Percentiles rank a stretch among this genome's conserved stretches.
phyloP scores from a whole-genome alignment of 441 rosid species.

The Daphne laureola region DNA sequence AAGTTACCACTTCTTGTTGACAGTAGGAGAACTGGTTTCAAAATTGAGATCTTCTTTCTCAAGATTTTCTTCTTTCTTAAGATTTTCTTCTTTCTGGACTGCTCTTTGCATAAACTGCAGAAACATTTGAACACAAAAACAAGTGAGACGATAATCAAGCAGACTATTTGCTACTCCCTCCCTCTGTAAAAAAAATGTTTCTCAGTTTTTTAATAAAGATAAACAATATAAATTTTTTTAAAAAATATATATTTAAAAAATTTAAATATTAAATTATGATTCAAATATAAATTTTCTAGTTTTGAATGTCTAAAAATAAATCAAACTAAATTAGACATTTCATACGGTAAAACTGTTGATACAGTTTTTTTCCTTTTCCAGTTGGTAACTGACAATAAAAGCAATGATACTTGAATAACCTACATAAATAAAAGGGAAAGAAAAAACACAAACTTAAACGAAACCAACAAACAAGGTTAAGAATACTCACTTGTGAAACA shows the following conservation, averaged over 20 bases:
- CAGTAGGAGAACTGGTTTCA: slow-evolving; percentile 28
- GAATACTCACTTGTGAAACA: slow-evolving; percentile 10
- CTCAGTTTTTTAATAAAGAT: too few relatives aligned
- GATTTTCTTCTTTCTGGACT: slow-evolving; percentile 52
- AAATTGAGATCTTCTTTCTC: slow-evolving; percentile 46
- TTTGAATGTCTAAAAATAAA: too few relatives aligned
- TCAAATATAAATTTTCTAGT: too few relatives aligned
- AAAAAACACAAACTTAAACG: slow-evolving; percentile 1
- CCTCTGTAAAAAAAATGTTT: too few relatives aligned
- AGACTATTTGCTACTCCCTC: background rate
- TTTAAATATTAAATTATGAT: too few relatives aligned
- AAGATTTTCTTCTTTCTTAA: slow-evolving; percentile 55
- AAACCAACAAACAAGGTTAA: slow-evolving; percentile 6
- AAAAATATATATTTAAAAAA: too few relatives aligned
- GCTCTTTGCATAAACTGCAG: slow-evolving; percentile 90
- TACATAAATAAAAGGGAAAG: background rate
- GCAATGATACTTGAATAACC: background rate
- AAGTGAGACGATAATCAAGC: background rate
- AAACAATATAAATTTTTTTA: too few relatives aligned
- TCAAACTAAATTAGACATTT: too few relatives aligned
- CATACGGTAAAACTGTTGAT: too few relatives aligned
- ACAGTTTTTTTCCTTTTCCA: too few relatives aligned
- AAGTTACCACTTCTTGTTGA: slow-evolving; percentile 59
- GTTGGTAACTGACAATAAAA: background rate
- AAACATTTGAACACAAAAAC: slow-evolving; percentile 3